Base-by-base conservation (phyloP, 1,139 yeast species). In the Schwanniomyces etchellsii region DNA sequence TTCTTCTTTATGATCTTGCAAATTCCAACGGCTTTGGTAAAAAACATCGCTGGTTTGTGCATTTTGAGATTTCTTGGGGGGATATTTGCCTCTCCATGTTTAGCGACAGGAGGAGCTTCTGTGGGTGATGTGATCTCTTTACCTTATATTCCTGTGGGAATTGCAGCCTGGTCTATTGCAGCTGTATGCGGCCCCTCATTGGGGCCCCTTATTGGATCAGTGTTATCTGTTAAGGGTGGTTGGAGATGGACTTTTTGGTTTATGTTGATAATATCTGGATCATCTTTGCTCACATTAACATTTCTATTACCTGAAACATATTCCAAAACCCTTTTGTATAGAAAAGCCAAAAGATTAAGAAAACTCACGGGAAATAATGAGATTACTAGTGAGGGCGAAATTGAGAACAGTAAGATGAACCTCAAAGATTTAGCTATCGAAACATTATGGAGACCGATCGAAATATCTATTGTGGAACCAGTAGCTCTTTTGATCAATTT, bases 221-320 rank as follows among this genome's bases (percentile, higher is more conserved):
- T 47, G 7, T 38, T 59, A 26, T 43, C 47, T 7, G 48, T 45
- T 9, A 44, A 43, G 28, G 40, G 45, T 7, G 51, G 36, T 20
- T 70, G 75, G 75, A 55, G 74, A 46, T 57, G 67, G 59, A 54
- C 64, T 4, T 65, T 64, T 37, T 69, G 75, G 75, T 55, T 67
- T 29, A 38, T 60, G 41, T 37, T 56, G 24, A 57, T 70, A 30
- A 35, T 64, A 13, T 47, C 66, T 29, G 71, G 59, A 9, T 29
- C 57, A 3, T 33, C 62, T 1, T 47, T 66, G 5, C 7, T 58
- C 1, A 14, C 67, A 1, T 47, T 71, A 33, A 26, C 50, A 3
- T 45, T 60, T 27, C 47, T 64, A 26, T 50, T 75, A 22, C 77
- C 79, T 0, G 83, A 77, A 49, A 70, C 81, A 5, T 67, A 57